Base-by-base conservation (phyloP, 371 early-diverging fungal genomes). In the Fennellomyces sp. region DNA sequence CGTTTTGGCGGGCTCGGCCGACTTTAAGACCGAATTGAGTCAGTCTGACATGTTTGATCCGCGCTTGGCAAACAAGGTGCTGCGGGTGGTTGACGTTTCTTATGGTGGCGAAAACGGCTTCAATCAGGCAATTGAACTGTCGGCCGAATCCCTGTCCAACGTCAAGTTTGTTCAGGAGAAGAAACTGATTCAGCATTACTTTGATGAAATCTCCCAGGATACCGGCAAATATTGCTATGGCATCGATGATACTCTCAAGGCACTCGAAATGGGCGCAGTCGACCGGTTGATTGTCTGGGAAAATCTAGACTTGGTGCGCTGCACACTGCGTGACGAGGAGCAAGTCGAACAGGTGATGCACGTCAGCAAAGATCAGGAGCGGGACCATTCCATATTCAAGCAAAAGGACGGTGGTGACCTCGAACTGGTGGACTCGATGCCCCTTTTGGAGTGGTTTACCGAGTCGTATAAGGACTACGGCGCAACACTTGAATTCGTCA, bases 101-200 rank as follows among this genome's bases (percentile, higher is more conserved):
- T 99, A 99, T 72, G 99, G 99, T 68, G 99, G 99, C 52, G 98
- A 99, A 69, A 98, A 98, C 80, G 99, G 99, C 7, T 96, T 99
- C 81, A 98, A 99, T 60, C 80, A 98, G 80, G 99, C 99, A 30
- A 99, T 99, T 65, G 97, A 97, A 61, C 82, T 99, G 55, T 88
- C 93, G 53, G 91, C 91, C 53, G 99, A 99, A 70, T 87, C 93
- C 19, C 85, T 99, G 21, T 86, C 92, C 65, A 97, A 98, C 69
- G 97, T 99, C 67, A 99, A 99, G 82, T 95, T 98, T 63, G 90
- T 97, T 48, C 97, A 97, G 82, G 99, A 99, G 83, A 98, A 99
- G 89, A 95, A 97, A 72, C 84, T 99, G 56, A 92, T 99, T 61
- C 87, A 91, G 62, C 82, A 87, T 67, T 99, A 97, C 88, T 99